Conservation (phyloP, 2,329 filamentous ascomycete species). For the Beauveria scarabaeidicola region DNA sequence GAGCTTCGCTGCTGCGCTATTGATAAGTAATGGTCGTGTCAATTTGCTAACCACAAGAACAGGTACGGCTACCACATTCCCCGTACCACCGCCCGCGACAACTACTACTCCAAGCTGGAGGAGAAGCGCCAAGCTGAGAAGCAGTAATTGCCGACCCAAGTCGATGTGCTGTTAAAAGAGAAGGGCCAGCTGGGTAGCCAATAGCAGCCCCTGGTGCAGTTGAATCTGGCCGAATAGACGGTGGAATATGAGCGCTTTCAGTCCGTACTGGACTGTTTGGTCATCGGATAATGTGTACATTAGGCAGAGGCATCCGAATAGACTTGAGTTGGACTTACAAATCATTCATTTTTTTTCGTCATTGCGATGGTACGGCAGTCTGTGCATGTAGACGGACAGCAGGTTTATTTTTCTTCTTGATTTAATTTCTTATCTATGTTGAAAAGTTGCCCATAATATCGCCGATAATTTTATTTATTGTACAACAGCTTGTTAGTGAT, state of each 20-base stretch:
- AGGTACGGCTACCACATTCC: conserved; percentile 58
- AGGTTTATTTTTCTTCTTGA: not conserved
- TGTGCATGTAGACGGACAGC: not conserved
- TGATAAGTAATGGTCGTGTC: not conserved
- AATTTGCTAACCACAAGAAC: conserved; percentile 12
- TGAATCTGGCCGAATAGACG: conserved; percentile 2
- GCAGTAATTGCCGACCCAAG: conserved; percentile 5
- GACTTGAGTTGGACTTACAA: not conserved
- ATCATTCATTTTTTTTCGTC: not conserved
- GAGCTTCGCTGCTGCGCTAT: conserved; percentile 19
- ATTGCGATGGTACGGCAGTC: not conserved
- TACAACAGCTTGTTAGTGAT: not conserved
- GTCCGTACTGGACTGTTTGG: not conserved
- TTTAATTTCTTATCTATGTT: too few species aligned
- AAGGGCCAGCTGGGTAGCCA: not conserved
- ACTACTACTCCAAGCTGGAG: conserved; percentile 51
- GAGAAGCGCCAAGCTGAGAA: conserved; percentile 40
- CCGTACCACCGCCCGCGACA: conserved; percentile 49
- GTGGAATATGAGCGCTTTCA: not conserved
- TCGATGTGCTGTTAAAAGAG: not conserved
- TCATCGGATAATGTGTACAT: conserved; percentile 11
- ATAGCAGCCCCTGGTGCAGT: not conserved
- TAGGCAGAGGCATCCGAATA: conserved; percentile 8
- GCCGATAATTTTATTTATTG: not conserved
- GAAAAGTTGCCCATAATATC: too few species aligned